Evolutionary conservation across 2,329 filamentous ascomycete species (phyloP).

Genomic region (Pyrenophora teres): DNA sequence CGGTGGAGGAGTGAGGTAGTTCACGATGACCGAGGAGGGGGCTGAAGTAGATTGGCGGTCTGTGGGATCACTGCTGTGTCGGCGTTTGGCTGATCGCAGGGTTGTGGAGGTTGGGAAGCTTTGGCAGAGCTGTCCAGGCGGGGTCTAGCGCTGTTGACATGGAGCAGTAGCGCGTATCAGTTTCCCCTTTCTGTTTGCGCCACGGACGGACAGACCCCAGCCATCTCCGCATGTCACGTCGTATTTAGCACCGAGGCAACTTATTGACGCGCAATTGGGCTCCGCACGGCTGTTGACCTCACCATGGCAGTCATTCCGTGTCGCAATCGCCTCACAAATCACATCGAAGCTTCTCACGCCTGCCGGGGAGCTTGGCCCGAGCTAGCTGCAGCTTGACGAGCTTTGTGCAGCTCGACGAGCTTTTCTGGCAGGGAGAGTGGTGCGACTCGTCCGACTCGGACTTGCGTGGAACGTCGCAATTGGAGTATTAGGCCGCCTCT

Average conservation of each 20-base stretch:
- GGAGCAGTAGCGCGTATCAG: slow-evolving; percentile 30
- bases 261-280: slow-evolving; percentile 22
- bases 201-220: slow-evolving; percentile 5
- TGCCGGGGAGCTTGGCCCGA: slow-evolving; percentile 24
- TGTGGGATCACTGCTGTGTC: slow-evolving; percentile 34
- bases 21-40: slow-evolving; percentile 36
- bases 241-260: slow-evolving; percentile 31
- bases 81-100: slow-evolving; percentile 26
- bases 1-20: slow-evolving; percentile 42
- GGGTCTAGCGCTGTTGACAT: slow-evolving; percentile 28
- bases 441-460: slow-evolving; percentile 21
- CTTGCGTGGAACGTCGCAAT: slow-evolving; percentile 42
- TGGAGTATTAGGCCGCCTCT: slow-evolving; percentile 25
- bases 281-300: slow-evolving; percentile 33
- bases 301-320: slow-evolving; percentile 21
- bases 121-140: slow-evolving; percentile 30
- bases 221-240: slow-evolving; percentile 11
- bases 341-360: slow-evolving; percentile 17
- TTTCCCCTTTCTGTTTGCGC: slow-evolving; percentile 25
- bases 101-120: slow-evolving; percentile 26
- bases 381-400: slow-evolving; percentile 22
- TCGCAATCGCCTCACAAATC: slow-evolving; percentile 13
- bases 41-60: slow-evolving; percentile 45
- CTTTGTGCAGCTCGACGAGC: slow-evolving; percentile 20
- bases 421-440: slow-evolving; percentile 20